These are phyloP conservation scores for Monilinia vaccinii-corymbosi DNA, from an alignment of 2,329 filamentous ascomycete genomes.

Conservation along the genomic window DNA sequence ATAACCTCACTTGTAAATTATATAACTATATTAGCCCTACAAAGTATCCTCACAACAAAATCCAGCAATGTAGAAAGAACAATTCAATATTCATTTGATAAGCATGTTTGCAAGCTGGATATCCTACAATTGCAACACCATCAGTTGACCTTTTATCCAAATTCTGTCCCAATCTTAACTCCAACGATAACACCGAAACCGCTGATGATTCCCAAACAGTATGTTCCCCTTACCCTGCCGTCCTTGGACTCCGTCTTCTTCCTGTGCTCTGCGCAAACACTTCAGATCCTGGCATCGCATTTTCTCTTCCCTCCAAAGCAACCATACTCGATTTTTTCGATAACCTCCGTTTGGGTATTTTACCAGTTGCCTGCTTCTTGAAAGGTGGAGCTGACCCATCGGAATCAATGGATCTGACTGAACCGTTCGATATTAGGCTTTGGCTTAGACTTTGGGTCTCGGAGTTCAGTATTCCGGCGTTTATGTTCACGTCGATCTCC, in stretches of 20 bases:
- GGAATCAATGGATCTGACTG: not conserved
- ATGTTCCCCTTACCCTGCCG: not conserved
- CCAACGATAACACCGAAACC: not conserved
- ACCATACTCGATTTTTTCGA: conserved; percentile 32
- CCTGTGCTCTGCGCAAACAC: conserved; percentile 23
- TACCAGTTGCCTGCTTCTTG: conserved; percentile 29
- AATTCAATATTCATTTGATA: not conserved
- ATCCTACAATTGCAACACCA: not conserved
- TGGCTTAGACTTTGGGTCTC: conserved; percentile 12
- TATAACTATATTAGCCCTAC: too few relatives aligned
- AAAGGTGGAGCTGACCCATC: conserved; percentile 17
- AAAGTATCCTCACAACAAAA: not conserved
- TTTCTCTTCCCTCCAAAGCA: conserved; percentile 38
- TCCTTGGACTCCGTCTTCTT: conserved; percentile 27
- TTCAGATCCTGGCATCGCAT: conserved; percentile 19
- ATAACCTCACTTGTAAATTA: not conserved
- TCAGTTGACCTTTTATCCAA: not conserved
- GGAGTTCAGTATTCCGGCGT: conserved; percentile 30
- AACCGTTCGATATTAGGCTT: conserved; percentile 3
- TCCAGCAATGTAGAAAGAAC: not conserved
- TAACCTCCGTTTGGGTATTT: conserved; percentile 34
- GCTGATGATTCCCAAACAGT: not conserved
- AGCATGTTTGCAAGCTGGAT: not conserved
- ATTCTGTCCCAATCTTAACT: not conserved
- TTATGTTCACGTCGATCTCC: conserved; percentile 40